Evolutionary conservation across 257 asterid species (phyloP).

Genomic region (Solanum etuberosum): DNA sequence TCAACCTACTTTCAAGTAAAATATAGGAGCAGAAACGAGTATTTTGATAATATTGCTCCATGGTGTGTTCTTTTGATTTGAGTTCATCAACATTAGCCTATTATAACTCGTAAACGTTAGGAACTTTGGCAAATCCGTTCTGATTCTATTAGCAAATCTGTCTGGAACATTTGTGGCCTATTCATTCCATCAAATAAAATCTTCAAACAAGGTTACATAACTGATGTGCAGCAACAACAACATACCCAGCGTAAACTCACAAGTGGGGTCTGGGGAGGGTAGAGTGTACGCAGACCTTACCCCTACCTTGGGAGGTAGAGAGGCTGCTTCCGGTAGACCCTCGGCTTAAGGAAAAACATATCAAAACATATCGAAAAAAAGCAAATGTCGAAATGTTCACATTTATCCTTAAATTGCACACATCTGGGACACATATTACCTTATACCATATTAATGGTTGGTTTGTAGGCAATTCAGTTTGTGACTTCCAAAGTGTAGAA

Average conservation of each 20-base stretch:
- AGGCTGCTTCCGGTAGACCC: neutral
- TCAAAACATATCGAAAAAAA: neutral
- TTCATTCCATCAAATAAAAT: neutral
- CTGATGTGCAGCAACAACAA: neutral
- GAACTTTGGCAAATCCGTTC: neutral
- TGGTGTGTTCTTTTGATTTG: neutral
- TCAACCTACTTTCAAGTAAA: neutral
- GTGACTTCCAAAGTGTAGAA: conserved; percentile 58
- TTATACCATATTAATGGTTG: conserved; percentile 88
- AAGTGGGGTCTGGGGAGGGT: neutral
- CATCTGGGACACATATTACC: conserved; percentile 24
- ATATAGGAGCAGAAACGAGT: neutral
- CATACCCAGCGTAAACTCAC: neutral
- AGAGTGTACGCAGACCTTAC: neutral
- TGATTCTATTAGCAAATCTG: neutral
- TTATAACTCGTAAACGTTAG: neutral
- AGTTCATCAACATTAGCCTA: neutral
- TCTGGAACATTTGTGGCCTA: neutral
- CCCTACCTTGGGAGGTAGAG: neutral
- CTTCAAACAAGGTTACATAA: neutral
- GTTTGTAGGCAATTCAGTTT: conserved; percentile 53
- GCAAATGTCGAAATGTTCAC: neutral
- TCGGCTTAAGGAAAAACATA: neutral
- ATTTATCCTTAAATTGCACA: neutral
- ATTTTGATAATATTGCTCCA: neutral